Evolutionary conservation across 495 filamentous ascomycete species (phyloP).

Genomic region (Astrocystis sublimbata): DNA sequence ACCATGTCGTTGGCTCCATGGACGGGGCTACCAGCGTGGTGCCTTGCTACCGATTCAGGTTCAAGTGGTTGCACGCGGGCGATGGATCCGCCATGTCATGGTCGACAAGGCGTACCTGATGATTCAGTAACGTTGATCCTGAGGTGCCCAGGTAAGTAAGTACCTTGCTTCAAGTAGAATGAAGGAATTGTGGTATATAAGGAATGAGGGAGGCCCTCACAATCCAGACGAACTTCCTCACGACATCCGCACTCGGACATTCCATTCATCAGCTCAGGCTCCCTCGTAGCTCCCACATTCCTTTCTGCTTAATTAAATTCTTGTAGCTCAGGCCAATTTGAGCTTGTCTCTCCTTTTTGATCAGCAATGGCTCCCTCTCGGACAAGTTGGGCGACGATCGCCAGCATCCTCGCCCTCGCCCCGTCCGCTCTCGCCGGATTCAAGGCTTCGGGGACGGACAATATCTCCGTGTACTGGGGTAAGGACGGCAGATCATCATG

Average conservation of each 20-base stretch:
- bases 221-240: not conserved
- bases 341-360: slow-evolving; percentile 10
- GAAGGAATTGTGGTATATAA: slow-evolving; percentile 12
- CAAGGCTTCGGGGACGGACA: slow-evolving; percentile 49
- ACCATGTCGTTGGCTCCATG: not conserved
- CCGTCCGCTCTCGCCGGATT: slow-evolving; percentile 48
- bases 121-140: slow-evolving; percentile 14
- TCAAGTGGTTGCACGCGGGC: slow-evolving; percentile 14
- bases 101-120: slow-evolving; percentile 9
- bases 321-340: slow-evolving; percentile 19
- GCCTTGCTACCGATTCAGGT: slow-evolving; percentile 7
- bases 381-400: slow-evolving; percentile 26
- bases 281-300: slow-evolving; percentile 14
- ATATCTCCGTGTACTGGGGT: slow-evolving; percentile 69
- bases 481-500: slow-evolving; percentile 17
- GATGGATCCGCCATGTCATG: slow-evolving; percentile 10
- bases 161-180: not conserved
- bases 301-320: slow-evolving; percentile 10
- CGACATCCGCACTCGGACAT: slow-evolving; percentile 2
- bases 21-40: slow-evolving; percentile 1
- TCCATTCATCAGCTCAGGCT: slow-evolving; percentile 14
- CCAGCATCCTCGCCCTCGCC: slow-evolving; percentile 28
- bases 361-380: slow-evolving; percentile 28
- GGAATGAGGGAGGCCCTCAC: slow-evolving; percentile 1
- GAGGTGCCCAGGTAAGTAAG: no score